Conservation (phyloP, 768 basidiomycete genomes). For the Termitomyces sp. region DNA sequence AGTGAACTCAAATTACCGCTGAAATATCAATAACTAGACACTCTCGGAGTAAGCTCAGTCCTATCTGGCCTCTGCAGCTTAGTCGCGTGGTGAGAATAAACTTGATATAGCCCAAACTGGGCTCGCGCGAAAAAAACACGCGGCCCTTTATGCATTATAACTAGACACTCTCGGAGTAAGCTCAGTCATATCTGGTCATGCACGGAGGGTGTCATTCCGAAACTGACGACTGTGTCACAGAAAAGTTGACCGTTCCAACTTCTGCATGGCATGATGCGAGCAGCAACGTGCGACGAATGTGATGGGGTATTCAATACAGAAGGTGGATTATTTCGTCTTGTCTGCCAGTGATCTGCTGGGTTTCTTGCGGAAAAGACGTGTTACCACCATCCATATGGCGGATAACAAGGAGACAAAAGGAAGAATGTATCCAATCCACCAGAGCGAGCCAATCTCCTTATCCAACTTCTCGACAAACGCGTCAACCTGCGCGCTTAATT, state of each 20-base stretch:
- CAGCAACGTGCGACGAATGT: background rate
- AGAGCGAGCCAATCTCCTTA: conserved; percentile 49
- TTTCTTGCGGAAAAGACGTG: conserved; percentile 11
- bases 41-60: too few species aligned
- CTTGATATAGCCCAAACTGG: too few species aligned
- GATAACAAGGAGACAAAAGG: conserved; percentile 17
- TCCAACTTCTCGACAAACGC: conserved; percentile 40
- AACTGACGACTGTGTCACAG: background rate
- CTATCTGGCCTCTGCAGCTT: too few species aligned
- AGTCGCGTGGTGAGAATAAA: too few species aligned
- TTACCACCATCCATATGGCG: conserved; percentile 9
- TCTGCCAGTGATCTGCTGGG: conserved; percentile 2
- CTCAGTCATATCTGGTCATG: too few species aligned
- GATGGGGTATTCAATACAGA: background rate
- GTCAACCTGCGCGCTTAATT: conserved; percentile 58
- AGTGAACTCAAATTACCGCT: background rate
- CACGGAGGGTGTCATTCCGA: background rate
- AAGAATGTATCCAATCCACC: conserved; percentile 38
- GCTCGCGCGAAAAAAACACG: too few species aligned
- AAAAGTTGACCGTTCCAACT: background rate
- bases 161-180: too few species aligned
- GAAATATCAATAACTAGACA: background rate
- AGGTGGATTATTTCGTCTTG: conserved; percentile 9
- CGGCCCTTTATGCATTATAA: too few species aligned
- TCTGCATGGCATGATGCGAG: background rate